Evolutionary conservation across 345 rosid species (phyloP), one percentile per base, ranked within the genome.

Genomic region (Moricandia arvensis): DNA sequence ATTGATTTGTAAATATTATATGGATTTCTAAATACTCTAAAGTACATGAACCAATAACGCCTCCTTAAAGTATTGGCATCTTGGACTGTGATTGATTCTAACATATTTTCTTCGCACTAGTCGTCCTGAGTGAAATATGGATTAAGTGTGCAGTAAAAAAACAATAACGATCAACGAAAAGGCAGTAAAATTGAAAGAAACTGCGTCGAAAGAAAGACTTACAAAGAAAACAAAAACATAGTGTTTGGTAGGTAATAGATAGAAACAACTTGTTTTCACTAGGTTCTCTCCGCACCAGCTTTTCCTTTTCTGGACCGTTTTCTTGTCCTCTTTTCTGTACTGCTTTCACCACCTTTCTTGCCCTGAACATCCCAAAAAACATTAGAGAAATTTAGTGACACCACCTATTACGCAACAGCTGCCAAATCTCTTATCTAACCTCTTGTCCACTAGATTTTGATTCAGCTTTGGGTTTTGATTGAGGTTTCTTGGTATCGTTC

Each of bases 371-470:
- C 41, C 21, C 33, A 21, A 61, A 49, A 17, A 53, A 17, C 55
- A 45, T 54, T 30, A 17, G n/a, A 38, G 29, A 29, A 43, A 7
- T 55, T 49, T 33, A n/a, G 43, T 7, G 27, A 62, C 34, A 33
- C 15, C 15, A 49, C 8, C 37, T 7, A 2, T 33, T 33, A 55
- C 0, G 9, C 17, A n/a, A 61, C 45, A 62, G 45, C 26, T 5
- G 45, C 8, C 5, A 68, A 41, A 5, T 43, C 53, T 63, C 60
- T 27, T 10, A 34, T 58, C 34, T 41, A 35, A 89, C 96, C 86
- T 79, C 81, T 18, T 41, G 72, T 6, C 79, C 73, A 66, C 64
- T 55, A 69, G 65, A 64, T 68, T 74, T 86, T 1, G 70, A 13
- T 41, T 61, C 63, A 0, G 49, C 27, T 38, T 54, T 54, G 47